Base-by-base conservation (phyloP, 441 rosid species). In the Adansonia madagascariensis region DNA sequence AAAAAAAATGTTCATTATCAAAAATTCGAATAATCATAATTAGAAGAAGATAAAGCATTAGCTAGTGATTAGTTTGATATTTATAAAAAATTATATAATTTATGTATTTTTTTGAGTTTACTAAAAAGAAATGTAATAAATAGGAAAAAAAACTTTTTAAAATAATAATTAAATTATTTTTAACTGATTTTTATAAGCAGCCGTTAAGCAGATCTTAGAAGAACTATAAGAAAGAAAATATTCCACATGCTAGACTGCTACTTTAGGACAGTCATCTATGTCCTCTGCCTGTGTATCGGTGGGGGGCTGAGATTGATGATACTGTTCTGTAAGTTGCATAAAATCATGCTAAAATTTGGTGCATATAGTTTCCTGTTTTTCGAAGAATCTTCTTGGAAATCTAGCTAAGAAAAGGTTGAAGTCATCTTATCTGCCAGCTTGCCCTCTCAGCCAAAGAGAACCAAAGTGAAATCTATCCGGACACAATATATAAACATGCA, bases 401-500 rank as follows among this genome's bases (percentile, higher is more conserved):
- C 66, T 62, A 62, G 46, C 18, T 62, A 9, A 62, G 15, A 24
- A 24, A 62, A 62, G 35, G 67, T 62, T 62, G 46, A 12, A 62
- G 65, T 24, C 65, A 62, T 31, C 20, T 62, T 18, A 27, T 27
- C 31, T 27, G 31, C 31, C 67, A 62, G 35, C 67, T 62, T 14
- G 17, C n/a, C 65, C 27, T 11, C 43, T 27, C 17, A 61, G 41
- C 64, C 31, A 61, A 24, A 24, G n/a, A 60, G 7, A 60, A 60
- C 39, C 64, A 24, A 39, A 61, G 65, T 61, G 65, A 61, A 24
- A 61, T 61, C 39, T 1, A 35, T 22, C 35, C 22, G 0, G 12
- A 59, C 35, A 59, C 39, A 22, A 59, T 59, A 59, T 8, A 18
- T 56, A 7, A 22, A 22, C 64, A 59, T 43, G 46, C 46, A 43